Base-by-base conservation (phyloP, 768 basidiomycete genomes). In the Phlebiopsis gigantea region DNA sequence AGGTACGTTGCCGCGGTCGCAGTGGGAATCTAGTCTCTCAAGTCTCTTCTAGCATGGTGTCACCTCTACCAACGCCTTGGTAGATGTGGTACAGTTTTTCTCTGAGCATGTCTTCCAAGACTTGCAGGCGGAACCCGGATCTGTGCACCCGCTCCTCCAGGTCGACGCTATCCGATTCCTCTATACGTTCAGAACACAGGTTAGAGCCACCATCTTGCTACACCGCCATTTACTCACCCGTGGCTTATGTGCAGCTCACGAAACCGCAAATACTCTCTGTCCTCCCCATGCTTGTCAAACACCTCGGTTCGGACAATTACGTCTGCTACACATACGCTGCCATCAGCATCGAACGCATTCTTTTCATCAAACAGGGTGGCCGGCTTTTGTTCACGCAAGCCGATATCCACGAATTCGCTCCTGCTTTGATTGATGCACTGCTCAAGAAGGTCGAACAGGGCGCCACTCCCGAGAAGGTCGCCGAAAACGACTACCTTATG, bases 401-500 rank as follows among this genome's bases (percentile, higher is more conserved):
- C 26, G 96, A 98, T 67, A 82, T 98, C 26, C 87, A 86, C 47
- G 88, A 90, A 10, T 82, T 88, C 60, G 91, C 93, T n/a, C 75
- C 82, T 15, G 77, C 80, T 45, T 77, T 97, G 57, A 71, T 93
- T 24, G 73, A 81, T 57, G 85, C 85, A 3, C 75, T 98, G 4
- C 77, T 99, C 61, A 70, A 72, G 41, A 93, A 88, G 69, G 89
- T 97, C 44, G 92, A 94, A 69, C 72, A 75, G 42, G 88, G 84
- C 5, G 79, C 78, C 2, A 88, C 88, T 3, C 85, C 97, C 0
- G 90, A 97, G 68, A 95, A 96, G 73, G 83, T 96, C 29, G 93
- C 96, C 0, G 95, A 98, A 69, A 99, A 99, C 63, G 96, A 98
- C 70, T 90, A 97, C 69, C 74, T 98, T 47, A 99, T 98, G 94